Evolutionary conservation across 2,329 filamentous ascomycete species (phyloP).

Genomic region (Aspergillus texensis): DNA sequence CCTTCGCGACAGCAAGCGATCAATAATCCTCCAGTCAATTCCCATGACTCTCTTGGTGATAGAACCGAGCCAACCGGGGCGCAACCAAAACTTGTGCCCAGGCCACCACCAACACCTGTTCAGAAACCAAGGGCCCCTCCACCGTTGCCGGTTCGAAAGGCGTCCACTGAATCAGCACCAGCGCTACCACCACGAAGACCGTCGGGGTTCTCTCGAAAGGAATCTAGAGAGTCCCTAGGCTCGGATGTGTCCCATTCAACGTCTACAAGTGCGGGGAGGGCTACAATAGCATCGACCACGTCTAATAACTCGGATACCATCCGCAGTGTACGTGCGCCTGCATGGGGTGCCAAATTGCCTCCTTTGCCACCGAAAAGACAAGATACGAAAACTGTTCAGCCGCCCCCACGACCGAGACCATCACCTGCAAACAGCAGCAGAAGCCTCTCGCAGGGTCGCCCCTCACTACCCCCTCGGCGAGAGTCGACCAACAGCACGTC

Average conservation of each 20-base stretch:
- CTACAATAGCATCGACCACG: constrained; percentile 35
- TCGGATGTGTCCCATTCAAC: constrained; percentile 57
- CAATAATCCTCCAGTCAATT: constrained; percentile 39
- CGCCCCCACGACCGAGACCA: constrained; percentile 27
- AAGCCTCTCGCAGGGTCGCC: constrained; percentile 22
- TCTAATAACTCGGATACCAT: constrained; percentile 34
- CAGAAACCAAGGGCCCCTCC: constrained; percentile 42
- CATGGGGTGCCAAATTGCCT: constrained; percentile 59
- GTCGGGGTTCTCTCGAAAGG: constrained; percentile 39
- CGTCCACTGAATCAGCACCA: constrained; percentile 42
- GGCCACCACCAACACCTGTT: constrained; percentile 26
- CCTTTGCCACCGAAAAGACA: constrained; percentile 55
- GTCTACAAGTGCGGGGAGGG: constrained; percentile 42
- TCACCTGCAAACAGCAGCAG: constrained; percentile 15
- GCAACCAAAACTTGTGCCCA: constrained; percentile 28
- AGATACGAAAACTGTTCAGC: constrained; percentile 26
- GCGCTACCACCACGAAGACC: constrained; percentile 52
- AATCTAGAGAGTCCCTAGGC: constrained; percentile 55
- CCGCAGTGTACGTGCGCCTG: constrained; percentile 55
- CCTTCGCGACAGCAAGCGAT: constrained; percentile 33
- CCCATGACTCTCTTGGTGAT: constrained; percentile 26
- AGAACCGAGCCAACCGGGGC: constrained; percentile 33
- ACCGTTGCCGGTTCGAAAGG: constrained; percentile 49
- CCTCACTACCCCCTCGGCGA: constrained; percentile 25
- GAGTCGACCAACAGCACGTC: constrained; percentile 21